phyloP scores from a whole-genome alignment of 805 yeast genomes.

The Barnettozyma sp. region DNA sequence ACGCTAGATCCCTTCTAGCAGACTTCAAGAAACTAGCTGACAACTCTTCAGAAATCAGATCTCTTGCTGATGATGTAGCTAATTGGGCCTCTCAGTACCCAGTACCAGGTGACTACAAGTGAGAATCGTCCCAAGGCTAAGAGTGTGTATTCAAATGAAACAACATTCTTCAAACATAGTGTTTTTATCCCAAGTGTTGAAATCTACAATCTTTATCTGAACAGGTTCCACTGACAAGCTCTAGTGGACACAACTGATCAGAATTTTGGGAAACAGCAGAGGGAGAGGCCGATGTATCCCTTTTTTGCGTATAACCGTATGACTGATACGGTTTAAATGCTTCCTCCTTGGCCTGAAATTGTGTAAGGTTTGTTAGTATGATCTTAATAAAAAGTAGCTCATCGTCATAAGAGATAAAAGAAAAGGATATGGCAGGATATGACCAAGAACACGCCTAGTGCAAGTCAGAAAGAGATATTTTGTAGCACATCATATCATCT shows the following conservation, averaged over 20 bases:
- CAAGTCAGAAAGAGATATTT: too few species aligned
- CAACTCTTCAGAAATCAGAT: constrained; percentile 51
- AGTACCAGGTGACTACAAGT: constrained; percentile 67
- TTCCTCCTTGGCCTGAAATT: constrained; percentile 14
- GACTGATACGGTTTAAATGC: constrained; percentile 23
- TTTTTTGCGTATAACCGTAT: constrained; percentile 9
- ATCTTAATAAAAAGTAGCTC: background rate
- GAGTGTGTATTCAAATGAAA: background rate
- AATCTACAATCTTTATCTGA: constrained; percentile 19
- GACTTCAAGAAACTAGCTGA: constrained; percentile 66
- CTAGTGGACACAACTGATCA: constrained; percentile 21
- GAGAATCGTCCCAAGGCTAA: too few species aligned
- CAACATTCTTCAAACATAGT: constrained; percentile 1
- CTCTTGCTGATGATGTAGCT: constrained; percentile 56
- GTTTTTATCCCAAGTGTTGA: constrained; percentile 13
- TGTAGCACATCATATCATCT: background rate
- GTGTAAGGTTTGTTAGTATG: constrained; percentile 23
- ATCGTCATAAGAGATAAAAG: background rate
- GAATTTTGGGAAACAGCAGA: background rate
- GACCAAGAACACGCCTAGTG: too few species aligned
- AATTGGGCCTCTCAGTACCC: constrained; percentile 72
- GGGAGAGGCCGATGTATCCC: background rate
- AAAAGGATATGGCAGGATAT: background rate
- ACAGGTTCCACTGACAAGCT: constrained; percentile 19
- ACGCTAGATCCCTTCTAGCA: constrained; percentile 50